Evolutionary conservation across 2,329 filamentous ascomycete species (phyloP).

Genomic region (Apiospora rasikravindrae): DNA sequence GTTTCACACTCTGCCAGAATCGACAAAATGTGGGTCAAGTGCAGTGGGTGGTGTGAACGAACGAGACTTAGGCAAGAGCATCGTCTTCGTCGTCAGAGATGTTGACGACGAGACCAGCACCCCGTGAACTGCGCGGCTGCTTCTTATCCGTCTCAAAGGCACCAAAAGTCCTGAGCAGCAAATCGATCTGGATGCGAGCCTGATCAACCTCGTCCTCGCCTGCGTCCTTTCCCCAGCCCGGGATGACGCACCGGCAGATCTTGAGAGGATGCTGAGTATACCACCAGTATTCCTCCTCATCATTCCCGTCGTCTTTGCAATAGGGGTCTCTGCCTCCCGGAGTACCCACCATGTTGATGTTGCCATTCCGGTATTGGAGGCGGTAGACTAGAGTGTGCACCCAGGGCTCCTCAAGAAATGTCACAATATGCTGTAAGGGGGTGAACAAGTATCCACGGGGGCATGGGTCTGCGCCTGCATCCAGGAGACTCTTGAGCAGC

Average conservation of each 20-base stretch:
- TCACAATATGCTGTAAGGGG: constrained; percentile 27
- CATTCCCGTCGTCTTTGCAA: background rate
- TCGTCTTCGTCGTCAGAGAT: background rate
- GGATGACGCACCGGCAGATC: background rate
- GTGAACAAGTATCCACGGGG: constrained; percentile 28
- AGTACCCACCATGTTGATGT: constrained; percentile 27
- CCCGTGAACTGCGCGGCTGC: background rate
- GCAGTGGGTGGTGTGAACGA: background rate
- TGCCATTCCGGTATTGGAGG: constrained; percentile 23
- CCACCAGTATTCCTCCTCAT: background rate
- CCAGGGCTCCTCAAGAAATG: constrained; percentile 30
- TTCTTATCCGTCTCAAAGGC: background rate
- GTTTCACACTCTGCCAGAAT: too few relatives aligned
- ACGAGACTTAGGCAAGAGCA: background rate
- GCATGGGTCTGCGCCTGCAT: constrained; percentile 28
- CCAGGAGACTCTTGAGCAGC: constrained; percentile 29
- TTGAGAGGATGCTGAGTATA: background rate
- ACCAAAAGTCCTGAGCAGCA: background rate
- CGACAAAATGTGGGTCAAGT: too few relatives aligned
- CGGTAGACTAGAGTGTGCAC: constrained; percentile 27
- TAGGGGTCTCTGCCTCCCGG: constrained; percentile 26
- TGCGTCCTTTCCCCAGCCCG: background rate
- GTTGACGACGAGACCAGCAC: background rate
- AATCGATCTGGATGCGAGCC: background rate
- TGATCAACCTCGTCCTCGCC: background rate